These are phyloP conservation scores for Phlebopus sp. DNA, from an alignment of 1,284 basidiomycete species.

Conservation along the genomic window DNA sequence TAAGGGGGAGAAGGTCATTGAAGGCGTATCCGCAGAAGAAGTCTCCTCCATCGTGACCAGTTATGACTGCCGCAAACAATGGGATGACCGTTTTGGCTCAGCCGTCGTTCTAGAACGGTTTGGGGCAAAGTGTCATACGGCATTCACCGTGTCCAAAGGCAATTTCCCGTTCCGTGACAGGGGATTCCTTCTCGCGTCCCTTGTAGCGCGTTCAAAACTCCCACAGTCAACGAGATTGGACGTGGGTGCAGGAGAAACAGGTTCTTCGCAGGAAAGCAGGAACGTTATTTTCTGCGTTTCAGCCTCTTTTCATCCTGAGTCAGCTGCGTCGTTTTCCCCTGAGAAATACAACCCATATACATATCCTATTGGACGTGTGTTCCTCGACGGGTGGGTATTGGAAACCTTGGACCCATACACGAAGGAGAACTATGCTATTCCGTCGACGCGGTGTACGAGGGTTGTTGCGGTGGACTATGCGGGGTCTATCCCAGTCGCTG, in stretches of 20 bases:
- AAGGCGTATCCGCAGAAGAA: slow-evolving; percentile 94
- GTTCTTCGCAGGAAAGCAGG: slow-evolving; percentile 32
- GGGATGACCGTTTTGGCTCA: slow-evolving; percentile 84
- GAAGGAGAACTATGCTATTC: slow-evolving; percentile 92
- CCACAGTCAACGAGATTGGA: slow-evolving; percentile 36
- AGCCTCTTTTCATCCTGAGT: slow-evolving; percentile 70
- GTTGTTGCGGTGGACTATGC: slow-evolving; percentile 88
- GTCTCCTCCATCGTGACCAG: slow-evolving; percentile 72
- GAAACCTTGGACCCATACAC: slow-evolving; percentile 98
- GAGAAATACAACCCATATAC: slow-evolving; percentile 76
- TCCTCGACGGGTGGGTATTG: slow-evolving; percentile 94
- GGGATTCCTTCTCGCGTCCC: slow-evolving; percentile 78
- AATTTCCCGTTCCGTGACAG: slow-evolving; percentile 92
- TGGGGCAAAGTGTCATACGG: slow-evolving; percentile 72
- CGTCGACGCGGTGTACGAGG: slow-evolving; percentile 89
- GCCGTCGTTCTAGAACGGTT: slow-evolving; percentile 75
- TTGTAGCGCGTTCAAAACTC: slow-evolving; percentile 62
- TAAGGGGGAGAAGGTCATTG: slow-evolving; percentile 88
- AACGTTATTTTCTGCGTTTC: slow-evolving; percentile 75
- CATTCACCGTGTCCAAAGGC: slow-evolving; percentile 68
- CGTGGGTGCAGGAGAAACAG: slow-evolving; percentile 28
- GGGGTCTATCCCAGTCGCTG: slow-evolving; percentile 81
- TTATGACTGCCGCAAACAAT: slow-evolving; percentile 70
- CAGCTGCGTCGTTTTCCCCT: slow-evolving; percentile 52
- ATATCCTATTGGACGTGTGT: slow-evolving; percentile 79